Base-by-base conservation (phyloP, 192 early-diverging fungal species). In the Coemansia sp. region DNA sequence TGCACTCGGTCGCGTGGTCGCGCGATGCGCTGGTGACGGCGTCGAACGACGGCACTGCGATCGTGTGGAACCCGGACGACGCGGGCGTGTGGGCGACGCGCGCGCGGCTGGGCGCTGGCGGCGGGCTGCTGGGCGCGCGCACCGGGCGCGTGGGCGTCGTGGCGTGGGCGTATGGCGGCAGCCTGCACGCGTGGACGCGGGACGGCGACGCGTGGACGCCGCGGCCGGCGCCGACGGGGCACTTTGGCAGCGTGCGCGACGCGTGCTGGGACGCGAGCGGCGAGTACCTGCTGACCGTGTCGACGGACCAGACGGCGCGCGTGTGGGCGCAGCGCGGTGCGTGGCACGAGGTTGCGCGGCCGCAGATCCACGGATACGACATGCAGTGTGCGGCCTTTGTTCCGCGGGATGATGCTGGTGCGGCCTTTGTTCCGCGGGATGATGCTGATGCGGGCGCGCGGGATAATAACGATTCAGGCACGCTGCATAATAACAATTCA, bases 301-400 rank as follows among this genome's bases (percentile, higher is more conserved):
- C 90, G 43, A 70, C 88, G 16, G 97, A 98, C 72, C 95, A 98
- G 80, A 95, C 95, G 0, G 71, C 92, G 0, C 83, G 97, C 11
- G 65, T 98, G 33, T 92, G 83, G 81, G 84, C 92, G 0, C 87
- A 85, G 21, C 92, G 93, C 22, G 61, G 12, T 21, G 48, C n/a
- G 81, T 97, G 93, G 95, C 92, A 91, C 71, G 97, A 98, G 71
- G 83, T 95, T 28, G 92, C 88, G 6, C 82, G 97, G 8, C 92
- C 97, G 27, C 97, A 98, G 75, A 91, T 97, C 42, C 97, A 98
- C 62, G 97, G 97, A 5, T 97, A 97, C 68, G 92, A 96, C 67
- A 76, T 95, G 54, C 84, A 92, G 31, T 94, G 92, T 68, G 75
- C 95, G 19, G 86, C 90, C 1, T 94, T 95, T 57, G 72, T 89